A percentile compares a stretch with the other conserved stretches of the same genome.
Conservation (phyloP, 2,329 filamentous ascomycete genomes). For the Lachnellula arida region DNA sequence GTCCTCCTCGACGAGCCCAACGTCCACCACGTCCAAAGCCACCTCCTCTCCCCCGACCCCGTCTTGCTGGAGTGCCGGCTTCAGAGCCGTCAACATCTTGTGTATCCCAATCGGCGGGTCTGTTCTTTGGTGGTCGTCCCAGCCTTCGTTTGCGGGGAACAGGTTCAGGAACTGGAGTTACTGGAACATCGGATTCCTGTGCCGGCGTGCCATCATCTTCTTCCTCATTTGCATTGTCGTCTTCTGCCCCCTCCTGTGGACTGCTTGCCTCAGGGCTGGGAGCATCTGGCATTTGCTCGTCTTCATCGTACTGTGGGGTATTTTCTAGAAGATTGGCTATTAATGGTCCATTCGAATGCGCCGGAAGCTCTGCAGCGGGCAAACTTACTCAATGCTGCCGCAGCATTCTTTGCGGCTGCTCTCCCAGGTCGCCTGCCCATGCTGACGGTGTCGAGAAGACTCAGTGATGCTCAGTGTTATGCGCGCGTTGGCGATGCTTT, state of each 20-base stretch:
- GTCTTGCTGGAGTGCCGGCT: slow-evolving; percentile 43
- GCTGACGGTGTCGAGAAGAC: neutral
- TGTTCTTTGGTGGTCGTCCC: slow-evolving; percentile 83
- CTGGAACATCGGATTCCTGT: slow-evolving; percentile 43
- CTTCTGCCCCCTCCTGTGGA: slow-evolving; percentile 28
- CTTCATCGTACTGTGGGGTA: slow-evolving; percentile 42
- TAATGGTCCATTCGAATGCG: slow-evolving; percentile 9
- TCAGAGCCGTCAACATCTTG: slow-evolving; percentile 47
- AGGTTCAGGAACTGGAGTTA: slow-evolving; percentile 38
- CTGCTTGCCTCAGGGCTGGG: slow-evolving; percentile 26
- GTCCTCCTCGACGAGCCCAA: slow-evolving; percentile 63
- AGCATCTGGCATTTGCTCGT: slow-evolving; percentile 42
- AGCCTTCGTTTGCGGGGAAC: slow-evolving; percentile 69
- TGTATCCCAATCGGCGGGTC: slow-evolving; percentile 71
- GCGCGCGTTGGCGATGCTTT: neutral
- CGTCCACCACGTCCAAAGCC: slow-evolving; percentile 51
- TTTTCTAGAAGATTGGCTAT: slow-evolving; percentile 37
- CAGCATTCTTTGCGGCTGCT: slow-evolving; percentile 49
- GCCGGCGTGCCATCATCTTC: slow-evolving; percentile 40
- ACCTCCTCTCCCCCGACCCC: slow-evolving; percentile 58
- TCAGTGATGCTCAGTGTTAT: neutral
- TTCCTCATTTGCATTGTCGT: slow-evolving; percentile 44
- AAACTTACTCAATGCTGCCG: slow-evolving; percentile 48
- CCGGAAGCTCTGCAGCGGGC: slow-evolving; percentile 9
- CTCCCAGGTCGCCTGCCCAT: slow-evolving; percentile 48